These are phyloP conservation scores for Aspergillus egyptiacus DNA, from an alignment of 495 filamentous ascomycete species.

Conservation along the genomic window DNA sequence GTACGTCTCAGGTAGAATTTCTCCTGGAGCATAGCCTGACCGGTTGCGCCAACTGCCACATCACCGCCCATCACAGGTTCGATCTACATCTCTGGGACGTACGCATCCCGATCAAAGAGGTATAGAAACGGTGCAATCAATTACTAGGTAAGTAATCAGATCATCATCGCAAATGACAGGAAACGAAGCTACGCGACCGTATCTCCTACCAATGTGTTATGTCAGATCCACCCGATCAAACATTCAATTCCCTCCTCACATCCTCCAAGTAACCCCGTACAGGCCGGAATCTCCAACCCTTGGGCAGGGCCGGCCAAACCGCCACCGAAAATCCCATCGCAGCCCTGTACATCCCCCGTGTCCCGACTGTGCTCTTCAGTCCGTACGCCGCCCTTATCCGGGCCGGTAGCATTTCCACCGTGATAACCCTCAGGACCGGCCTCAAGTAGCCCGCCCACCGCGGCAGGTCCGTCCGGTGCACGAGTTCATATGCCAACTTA, in stretches of 20 bases:
- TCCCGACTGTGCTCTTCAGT: slow-evolving; percentile 28
- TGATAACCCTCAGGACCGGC: slow-evolving; percentile 30
- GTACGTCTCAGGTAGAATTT: no score
- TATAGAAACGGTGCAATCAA: no score
- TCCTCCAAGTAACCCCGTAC: slow-evolving; percentile 29
- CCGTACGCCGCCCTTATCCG: slow-evolving; percentile 35
- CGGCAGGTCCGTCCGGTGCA: slow-evolving; percentile 25
- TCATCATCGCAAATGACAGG: no score
- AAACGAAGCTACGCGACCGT: no score
- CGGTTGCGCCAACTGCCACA: no score
- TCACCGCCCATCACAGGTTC: no score
- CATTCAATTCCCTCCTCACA: slow-evolving; percentile 26
- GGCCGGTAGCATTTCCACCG: slow-evolving; percentile 40
- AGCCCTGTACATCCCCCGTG: slow-evolving; percentile 30
- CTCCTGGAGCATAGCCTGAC: no score
- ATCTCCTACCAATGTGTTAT: no score
- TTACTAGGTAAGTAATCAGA: no score
- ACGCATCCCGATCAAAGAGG: no score
- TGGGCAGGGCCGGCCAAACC: slow-evolving; percentile 37
- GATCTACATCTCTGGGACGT: no score
- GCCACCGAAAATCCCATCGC: slow-evolving; percentile 34
- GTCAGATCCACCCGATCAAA: slow-evolving; percentile 14
- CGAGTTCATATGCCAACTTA: slow-evolving; percentile 28
- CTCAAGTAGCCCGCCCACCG: slow-evolving; percentile 31
- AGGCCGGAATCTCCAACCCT: slow-evolving; percentile 27